phyloP scores from a whole-genome alignment of 2,329 filamentous ascomycete genomes.

The Paecilomyces sp. region DNA sequence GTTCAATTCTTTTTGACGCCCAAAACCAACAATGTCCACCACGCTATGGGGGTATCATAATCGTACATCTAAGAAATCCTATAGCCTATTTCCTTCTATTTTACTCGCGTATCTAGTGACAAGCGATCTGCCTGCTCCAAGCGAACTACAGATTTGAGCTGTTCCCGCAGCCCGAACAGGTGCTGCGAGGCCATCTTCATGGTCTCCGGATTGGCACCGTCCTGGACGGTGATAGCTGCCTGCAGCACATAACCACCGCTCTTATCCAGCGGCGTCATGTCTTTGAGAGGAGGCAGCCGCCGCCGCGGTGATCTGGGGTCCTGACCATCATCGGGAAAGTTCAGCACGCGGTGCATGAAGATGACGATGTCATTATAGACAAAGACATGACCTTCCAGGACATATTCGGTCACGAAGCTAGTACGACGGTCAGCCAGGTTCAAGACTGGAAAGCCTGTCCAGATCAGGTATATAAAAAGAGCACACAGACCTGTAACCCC shows the following conservation, averaged over 20 bases:
- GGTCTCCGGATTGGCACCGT: slow-evolving; percentile 47
- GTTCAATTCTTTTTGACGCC: background rate
- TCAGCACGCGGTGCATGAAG: slow-evolving; percentile 49
- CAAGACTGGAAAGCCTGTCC: background rate
- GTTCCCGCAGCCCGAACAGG: slow-evolving; percentile 47
- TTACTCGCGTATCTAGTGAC: slow-evolving; percentile 53
- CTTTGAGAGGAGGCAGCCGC: slow-evolving; percentile 35
- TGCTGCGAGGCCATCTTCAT: slow-evolving; percentile 49
- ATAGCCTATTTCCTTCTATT: slow-evolving; percentile 25
- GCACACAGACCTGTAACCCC: slow-evolving; percentile 46
- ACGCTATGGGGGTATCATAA: slow-evolving; percentile 6
- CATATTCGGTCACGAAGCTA: slow-evolving; percentile 52
- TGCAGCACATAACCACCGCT: slow-evolving; percentile 54
- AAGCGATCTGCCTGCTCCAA: slow-evolving; percentile 52
- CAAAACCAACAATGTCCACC: background rate
- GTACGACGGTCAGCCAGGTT: background rate
- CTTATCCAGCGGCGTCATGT: slow-evolving; percentile 46
- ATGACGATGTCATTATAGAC: slow-evolving; percentile 52
- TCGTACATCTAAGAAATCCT: slow-evolving; percentile 5
- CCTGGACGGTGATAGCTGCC: slow-evolving; percentile 50
- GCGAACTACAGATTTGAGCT: slow-evolving; percentile 50
- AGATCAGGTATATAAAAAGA: background rate
- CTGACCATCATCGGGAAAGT: slow-evolving; percentile 32
- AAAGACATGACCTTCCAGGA: slow-evolving; percentile 51
- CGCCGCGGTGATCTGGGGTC: slow-evolving; percentile 25